These are phyloP conservation scores for Ramularia collo-cygni DNA, from an alignment of 2,329 filamentous ascomycete species.

Conservation along the genomic window DNA sequence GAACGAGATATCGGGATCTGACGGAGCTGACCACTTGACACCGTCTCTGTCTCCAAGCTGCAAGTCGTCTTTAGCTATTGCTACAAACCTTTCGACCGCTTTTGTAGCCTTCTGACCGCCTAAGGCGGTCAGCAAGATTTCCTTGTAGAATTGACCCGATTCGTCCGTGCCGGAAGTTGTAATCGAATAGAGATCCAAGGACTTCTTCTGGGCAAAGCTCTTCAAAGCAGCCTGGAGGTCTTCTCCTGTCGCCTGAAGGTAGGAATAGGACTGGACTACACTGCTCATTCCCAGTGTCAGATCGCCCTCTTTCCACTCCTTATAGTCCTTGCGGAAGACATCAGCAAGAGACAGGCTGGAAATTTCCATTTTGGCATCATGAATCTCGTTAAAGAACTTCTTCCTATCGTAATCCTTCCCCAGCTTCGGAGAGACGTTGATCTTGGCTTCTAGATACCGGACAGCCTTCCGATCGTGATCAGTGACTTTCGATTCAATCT, in stretches of 20 bases:
- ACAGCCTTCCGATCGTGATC: conserved; percentile 54
- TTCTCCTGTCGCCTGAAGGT: conserved; percentile 50
- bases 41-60: conserved; percentile 47
- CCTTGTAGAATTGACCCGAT: conserved; percentile 52
- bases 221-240: conserved; percentile 46
- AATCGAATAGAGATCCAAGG: conserved; percentile 56
- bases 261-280: conserved; percentile 56
- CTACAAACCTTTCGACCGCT: conserved; percentile 51
- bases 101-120: conserved; percentile 42
- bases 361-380: conserved; percentile 61
- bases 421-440: conserved; percentile 33
- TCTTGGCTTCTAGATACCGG: conserved; percentile 51
- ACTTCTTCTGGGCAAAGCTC: conserved; percentile 49
- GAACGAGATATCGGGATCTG: conserved; percentile 39
- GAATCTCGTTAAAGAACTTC: conserved; percentile 54
- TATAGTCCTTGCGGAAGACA: conserved; percentile 76
- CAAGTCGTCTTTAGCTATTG: conserved; percentile 42
- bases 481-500: conserved; percentile 55
- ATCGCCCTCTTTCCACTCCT: conserved; percentile 59
- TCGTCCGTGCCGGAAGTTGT: conserved; percentile 60
- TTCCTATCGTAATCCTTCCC: conserved; percentile 45
- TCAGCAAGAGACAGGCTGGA: conserved; percentile 55
- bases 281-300: conserved; percentile 61
- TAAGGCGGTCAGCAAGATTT: conserved; percentile 60
- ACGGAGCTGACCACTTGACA: conserved; percentile 34